A percentile compares a stretch with the other conserved stretches of the same genome.
These are phyloP conservation scores for Phialophora expanda DNA, from an alignment of 2,329 filamentous ascomycete genomes.

Conservation along the genomic window DNA sequence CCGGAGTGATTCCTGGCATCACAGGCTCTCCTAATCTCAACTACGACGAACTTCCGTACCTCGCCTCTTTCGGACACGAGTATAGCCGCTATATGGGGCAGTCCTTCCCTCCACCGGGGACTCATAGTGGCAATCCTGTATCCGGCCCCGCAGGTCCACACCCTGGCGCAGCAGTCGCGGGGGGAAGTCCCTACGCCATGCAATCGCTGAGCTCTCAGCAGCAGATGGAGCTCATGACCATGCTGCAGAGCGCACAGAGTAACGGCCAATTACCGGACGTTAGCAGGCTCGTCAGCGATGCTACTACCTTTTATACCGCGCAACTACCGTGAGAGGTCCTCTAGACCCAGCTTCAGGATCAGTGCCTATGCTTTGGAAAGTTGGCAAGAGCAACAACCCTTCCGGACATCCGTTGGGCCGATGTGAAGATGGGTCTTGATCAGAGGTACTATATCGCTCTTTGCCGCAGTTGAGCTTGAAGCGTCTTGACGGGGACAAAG, in stretches of 20 bases:
- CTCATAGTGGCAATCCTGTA: background rate
- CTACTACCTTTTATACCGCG: conserved; percentile 49
- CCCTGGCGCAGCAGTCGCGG: conserved; percentile 41
- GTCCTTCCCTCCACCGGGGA: conserved; percentile 49
- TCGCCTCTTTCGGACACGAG: conserved; percentile 52
- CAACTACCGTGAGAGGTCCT: conserved; percentile 29
- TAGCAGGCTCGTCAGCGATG: conserved; percentile 49
- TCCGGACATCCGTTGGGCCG: background rate
- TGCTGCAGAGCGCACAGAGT: conserved; percentile 60
- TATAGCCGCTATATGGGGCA: conserved; percentile 56
- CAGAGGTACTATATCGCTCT: background rate
- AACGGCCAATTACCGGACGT: conserved; percentile 55
- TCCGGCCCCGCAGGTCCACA: background rate
- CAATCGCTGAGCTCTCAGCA: conserved; percentile 76
- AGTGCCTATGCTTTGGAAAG: background rate
- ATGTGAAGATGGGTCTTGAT: background rate
- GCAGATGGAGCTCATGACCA: conserved; percentile 80
- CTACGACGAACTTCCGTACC: conserved; percentile 46
- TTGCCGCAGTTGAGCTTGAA: background rate
- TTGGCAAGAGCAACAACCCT: background rate
- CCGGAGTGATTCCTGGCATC: conserved; percentile 33
- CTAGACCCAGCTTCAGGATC: background rate
- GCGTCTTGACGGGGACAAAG: background rate
- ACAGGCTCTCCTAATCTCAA: conserved; percentile 33
- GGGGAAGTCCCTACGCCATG: conserved; percentile 59